These are phyloP conservation scores for Dioszegia hungarica DNA, from an alignment of 768 basidiomycete species.

Conservation along the genomic window DNA sequence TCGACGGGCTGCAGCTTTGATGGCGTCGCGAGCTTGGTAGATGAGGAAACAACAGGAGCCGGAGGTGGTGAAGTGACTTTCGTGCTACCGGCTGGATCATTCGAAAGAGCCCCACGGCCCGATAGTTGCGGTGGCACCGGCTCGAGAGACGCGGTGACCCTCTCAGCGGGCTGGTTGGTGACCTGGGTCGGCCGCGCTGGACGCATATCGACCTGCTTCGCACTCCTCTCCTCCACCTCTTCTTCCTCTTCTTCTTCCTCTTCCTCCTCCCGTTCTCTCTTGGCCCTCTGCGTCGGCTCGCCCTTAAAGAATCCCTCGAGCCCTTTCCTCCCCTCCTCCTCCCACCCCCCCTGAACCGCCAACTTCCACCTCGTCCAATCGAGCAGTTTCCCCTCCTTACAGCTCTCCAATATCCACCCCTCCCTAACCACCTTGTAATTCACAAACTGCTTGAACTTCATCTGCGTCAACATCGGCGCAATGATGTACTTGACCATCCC, in stretches of 20 bases:
- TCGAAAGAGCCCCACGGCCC: too few species aligned
- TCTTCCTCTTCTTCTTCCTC: constrained; percentile 7
- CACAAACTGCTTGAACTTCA: constrained; percentile 82
- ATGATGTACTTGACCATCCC: constrained; percentile 56
- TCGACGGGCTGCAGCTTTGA: background rate
- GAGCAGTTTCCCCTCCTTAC: constrained; percentile 61
- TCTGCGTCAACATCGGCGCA: constrained; percentile 82
- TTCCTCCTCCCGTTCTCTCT: background rate
- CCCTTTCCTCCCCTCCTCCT: constrained; percentile 36
- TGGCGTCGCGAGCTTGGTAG: too few species aligned
- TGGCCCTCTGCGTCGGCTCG: constrained; percentile 1
- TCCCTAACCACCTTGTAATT: constrained; percentile 84
- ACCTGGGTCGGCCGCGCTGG: too few species aligned
- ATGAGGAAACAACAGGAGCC: too few species aligned
- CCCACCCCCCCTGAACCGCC: constrained; percentile 38
- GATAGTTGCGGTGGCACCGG: background rate
- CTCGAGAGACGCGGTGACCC: background rate
- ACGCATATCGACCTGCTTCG: background rate
- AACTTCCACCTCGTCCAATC: constrained; percentile 71
- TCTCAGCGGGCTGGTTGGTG: too few species aligned
- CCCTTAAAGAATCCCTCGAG: constrained; percentile 33
- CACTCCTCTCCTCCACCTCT: background rate
- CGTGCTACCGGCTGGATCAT: too few species aligned
- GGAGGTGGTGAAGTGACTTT: too few species aligned
- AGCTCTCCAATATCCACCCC: constrained; percentile 81